A percentile compares a stretch with the other conserved stretches of the same genome.
Evolutionary conservation across 352 stramenopile genomes (phyloP).

Genomic region (Phytopythium cucurbitacearum): DNA sequence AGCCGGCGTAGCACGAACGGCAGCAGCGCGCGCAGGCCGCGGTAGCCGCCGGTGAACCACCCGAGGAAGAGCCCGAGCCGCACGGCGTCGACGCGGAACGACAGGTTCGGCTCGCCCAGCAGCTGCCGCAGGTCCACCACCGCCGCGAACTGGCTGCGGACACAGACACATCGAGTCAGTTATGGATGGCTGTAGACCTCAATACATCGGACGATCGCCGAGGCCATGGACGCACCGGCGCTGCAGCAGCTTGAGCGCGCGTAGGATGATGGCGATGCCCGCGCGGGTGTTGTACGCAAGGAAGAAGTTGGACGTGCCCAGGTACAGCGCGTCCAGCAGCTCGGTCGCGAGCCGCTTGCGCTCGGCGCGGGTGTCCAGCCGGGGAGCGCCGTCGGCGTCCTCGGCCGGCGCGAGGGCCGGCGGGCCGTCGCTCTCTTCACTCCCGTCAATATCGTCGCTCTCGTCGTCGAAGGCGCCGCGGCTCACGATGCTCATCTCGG

Average conservation of each 20-base stretch:
- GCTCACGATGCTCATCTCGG: conserved; percentile 38
- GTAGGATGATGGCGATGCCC: conserved; percentile 67
- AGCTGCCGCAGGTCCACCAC: conserved; percentile 53
- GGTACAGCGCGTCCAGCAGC: conserved; percentile 63
- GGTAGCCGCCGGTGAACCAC: conserved; percentile 81
- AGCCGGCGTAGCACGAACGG: conserved; percentile 38
- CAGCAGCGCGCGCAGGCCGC: conserved; percentile 47
- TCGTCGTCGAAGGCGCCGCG: conserved; percentile 20
- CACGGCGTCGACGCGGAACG: conserved; percentile 83
- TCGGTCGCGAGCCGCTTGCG: conserved; percentile 37
- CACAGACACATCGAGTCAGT: background rate
- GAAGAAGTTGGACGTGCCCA: conserved; percentile 82
- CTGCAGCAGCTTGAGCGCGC: conserved; percentile 62
- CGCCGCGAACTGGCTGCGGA: conserved; percentile 38
- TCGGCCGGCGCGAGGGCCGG: background rate
- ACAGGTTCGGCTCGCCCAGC: conserved; percentile 70
- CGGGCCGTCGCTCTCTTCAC: background rate
- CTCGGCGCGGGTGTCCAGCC: conserved; percentile 9
- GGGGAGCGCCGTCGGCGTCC: background rate
- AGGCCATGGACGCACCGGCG: conserved; percentile 28
- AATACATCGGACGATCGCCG: background rate
- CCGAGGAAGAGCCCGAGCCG: conserved; percentile 82
- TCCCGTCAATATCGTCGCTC: conserved; percentile 16
- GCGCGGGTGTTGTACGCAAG: conserved; percentile 86
- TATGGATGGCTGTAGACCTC: background rate